These are phyloP conservation scores for Grifola frondosa DNA, from an alignment of 1,284 basidiomycete genomes.

Conservation along the genomic window DNA sequence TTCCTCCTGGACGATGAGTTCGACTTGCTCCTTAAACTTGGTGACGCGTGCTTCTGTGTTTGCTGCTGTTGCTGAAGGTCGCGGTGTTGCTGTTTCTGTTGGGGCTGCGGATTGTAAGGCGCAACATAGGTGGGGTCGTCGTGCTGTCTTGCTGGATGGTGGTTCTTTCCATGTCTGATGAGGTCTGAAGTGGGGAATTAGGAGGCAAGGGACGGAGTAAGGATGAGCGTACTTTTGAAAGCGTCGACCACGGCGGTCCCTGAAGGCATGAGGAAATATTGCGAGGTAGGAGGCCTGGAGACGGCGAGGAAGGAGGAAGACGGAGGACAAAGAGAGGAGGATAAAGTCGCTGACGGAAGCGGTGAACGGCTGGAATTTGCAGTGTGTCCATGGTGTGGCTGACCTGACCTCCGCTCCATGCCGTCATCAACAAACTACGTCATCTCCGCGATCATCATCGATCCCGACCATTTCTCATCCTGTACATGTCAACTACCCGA, in stretches of 20 bases:
- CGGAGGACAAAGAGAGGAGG: constrained; percentile 3
- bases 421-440: constrained; percentile 20
- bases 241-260: constrained; percentile 37
- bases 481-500: too few relatives aligned
- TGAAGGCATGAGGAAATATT: constrained; percentile 28
- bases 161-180: constrained; percentile 82
- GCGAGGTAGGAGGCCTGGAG: not conserved
- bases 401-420: constrained; percentile 21
- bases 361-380: constrained; percentile 12
- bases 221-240: constrained; percentile 31
- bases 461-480: too few relatives aligned
- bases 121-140: constrained; percentile 31
- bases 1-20: constrained; percentile 79
- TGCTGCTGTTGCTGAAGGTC: constrained; percentile 29
- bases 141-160: constrained; percentile 41
- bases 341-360: constrained; percentile 3
- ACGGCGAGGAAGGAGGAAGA: not conserved
- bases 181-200: constrained; percentile 50
- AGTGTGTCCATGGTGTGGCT: too few relatives aligned
- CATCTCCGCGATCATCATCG: constrained; percentile 13
- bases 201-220: constrained; percentile 8
- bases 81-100: constrained; percentile 31
- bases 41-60: constrained; percentile 36
- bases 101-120: constrained; percentile 22
- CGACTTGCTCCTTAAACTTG: constrained; percentile 57